phyloP scores from a whole-genome alignment of 257 asterid genomes.

The Solanum chmielewskii region DNA sequence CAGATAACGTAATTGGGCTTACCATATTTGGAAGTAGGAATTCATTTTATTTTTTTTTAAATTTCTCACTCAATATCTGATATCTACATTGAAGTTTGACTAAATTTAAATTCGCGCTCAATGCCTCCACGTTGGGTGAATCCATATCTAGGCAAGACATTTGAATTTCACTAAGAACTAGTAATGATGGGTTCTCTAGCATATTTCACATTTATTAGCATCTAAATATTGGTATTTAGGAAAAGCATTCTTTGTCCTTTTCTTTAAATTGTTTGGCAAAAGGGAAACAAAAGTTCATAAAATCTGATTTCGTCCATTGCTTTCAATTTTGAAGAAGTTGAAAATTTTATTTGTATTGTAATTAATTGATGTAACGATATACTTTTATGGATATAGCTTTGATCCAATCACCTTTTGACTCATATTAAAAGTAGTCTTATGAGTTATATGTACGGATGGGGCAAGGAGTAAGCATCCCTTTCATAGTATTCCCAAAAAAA shows the following conservation, averaged over 20 bases:
- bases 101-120: too few species aligned
- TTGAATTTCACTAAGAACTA: too few species aligned
- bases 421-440: background rate
- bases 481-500: background rate
- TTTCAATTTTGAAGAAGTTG: background rate
- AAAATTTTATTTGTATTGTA: background rate
- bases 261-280: background rate
- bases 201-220: background rate
- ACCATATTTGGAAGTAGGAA: background rate
- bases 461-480: background rate
- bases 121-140: too few species aligned
- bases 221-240: background rate
- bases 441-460: background rate
- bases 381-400: background rate
- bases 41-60: background rate
- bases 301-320: background rate
- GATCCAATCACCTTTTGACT: background rate
- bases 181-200: background rate
- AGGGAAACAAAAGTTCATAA: background rate
- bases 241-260: background rate
- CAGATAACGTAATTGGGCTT: background rate
- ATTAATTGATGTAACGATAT: background rate
- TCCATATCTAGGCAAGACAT: too few species aligned
- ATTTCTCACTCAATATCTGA: too few species aligned
- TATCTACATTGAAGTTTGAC: too few species aligned